Conservation (phyloP, 1,284 basidiomycete species). For the Boletus holoroseus region DNA sequence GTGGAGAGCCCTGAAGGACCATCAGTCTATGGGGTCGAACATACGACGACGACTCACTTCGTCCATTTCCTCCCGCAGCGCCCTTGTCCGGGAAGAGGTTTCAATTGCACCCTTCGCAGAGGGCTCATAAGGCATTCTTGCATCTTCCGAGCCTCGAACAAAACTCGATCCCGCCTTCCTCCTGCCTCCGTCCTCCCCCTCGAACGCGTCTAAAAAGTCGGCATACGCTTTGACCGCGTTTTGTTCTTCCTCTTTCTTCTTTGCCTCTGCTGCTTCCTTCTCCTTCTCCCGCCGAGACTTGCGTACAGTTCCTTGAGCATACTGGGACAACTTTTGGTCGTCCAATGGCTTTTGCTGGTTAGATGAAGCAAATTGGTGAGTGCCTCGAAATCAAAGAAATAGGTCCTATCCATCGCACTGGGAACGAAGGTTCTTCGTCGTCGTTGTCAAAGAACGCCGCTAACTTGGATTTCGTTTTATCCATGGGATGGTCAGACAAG, state of each 20-base stretch:
- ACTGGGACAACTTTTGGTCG: constrained; percentile 71
- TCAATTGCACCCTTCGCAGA: constrained; percentile 28
- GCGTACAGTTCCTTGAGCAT: constrained; percentile 64
- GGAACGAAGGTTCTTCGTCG: constrained; percentile 75
- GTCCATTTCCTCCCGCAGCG: constrained; percentile 35
- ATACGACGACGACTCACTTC: constrained; percentile 20
- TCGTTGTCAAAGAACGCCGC: constrained; percentile 77
- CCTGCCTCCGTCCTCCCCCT: constrained; percentile 57
- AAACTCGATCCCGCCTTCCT: constrained; percentile 60
- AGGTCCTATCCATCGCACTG: constrained; percentile 77
- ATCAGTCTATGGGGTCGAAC: constrained; percentile 1
- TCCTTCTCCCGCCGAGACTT: constrained; percentile 84
- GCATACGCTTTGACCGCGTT: constrained; percentile 74
- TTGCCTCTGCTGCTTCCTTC: constrained; percentile 82
- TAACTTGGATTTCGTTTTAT: constrained; percentile 70
- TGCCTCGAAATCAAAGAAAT: constrained; percentile 44
- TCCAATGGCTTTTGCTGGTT: constrained; percentile 72
- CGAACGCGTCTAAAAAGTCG: constrained; percentile 84
- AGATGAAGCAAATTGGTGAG: constrained; percentile 50
- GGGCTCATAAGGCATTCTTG: constrained; percentile 45
- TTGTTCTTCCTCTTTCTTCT: constrained; percentile 78
- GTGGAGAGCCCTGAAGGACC: constrained; percentile 47
- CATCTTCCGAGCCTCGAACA: constrained; percentile 64
- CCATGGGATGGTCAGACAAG: constrained; percentile 42
- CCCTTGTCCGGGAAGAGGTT: constrained; percentile 28